Conservation (phyloP, 768 basidiomycete genomes). For the Tubosaeta brunneosetosa region DNA sequence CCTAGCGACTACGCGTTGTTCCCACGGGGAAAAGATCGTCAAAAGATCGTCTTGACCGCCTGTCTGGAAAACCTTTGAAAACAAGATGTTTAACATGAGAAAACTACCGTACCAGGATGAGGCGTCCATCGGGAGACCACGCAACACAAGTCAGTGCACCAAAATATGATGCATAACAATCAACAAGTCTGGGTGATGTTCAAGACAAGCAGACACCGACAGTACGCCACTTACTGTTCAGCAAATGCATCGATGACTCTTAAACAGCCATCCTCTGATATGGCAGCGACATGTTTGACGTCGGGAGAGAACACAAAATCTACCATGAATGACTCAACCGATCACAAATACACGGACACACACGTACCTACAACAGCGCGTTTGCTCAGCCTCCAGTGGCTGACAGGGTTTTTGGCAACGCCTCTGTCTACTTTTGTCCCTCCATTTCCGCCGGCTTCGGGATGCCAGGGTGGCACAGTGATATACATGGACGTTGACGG, state of each 20-base stretch:
- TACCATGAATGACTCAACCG: conserved; percentile 26
- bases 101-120: conserved; percentile 59
- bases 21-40: conserved; percentile 92
- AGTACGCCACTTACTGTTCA: conserved; percentile 59
- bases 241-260: conserved; percentile 84
- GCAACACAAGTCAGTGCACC: conserved; percentile 85
- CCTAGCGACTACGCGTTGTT: conserved; percentile 88
- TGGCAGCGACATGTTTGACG: conserved; percentile 82
- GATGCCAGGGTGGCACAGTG: conserved; percentile 85
- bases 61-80: conserved; percentile 45
- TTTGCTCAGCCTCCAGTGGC: conserved; percentile 79
- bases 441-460: conserved; percentile 37
- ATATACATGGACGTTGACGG: conserved; percentile 72
- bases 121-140: conserved; percentile 95
- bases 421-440: conserved; percentile 56
- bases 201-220: not conserved
- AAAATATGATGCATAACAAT: conserved; percentile 94
- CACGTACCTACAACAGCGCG: conserved; percentile 66
- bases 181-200: conserved; percentile 60
- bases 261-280: conserved; percentile 89
- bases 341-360: not conserved
- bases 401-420: conserved; percentile 78
- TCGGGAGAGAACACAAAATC: conserved; percentile 95
- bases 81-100: not conserved
- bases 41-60: conserved; percentile 97